Evolutionary conservation across 805 yeast genomes (phyloP), one percentile per base, ranked within the genome.

Genomic region (Kuraishia floccosa): DNA sequence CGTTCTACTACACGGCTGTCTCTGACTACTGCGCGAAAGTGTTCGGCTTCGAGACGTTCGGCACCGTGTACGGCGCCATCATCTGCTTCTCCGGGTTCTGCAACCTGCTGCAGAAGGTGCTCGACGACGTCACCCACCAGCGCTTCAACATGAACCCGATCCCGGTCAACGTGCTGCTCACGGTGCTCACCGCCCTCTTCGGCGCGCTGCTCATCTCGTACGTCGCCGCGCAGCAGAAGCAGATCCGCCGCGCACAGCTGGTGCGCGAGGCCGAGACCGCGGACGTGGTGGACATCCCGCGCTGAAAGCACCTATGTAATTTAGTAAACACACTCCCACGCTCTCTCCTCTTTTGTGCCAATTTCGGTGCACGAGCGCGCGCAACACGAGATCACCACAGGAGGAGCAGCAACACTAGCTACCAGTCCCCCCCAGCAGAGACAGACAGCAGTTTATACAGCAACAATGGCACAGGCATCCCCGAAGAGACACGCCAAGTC

Each of bases 1-100:
- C 76, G 23, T 68, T 70, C 40, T 70, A 68, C 49, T 70, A 70
- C 44, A 69, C 77, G n/a, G 57, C 72, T 2, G 54, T 70, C 24
- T 63, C 72, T 3, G 77, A 70, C 44, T 65, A 60, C 43, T 70
- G 76, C 43, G 75, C 80, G 17, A 76, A 75, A 47, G 75, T 68
- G 29, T 75, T 72, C 47, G 79, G 80, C 1, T 63, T 67, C 39
- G 75, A 70, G 42, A 68, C 77, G 8, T 68, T 71, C 46, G 77
- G 80, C 24, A 65, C 73, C 1, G 77, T 89, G 5, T 89, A 89
- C 48, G 97, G 97, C 1, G 56, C 87, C 13, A 65, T 86, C 44
- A 84, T 86, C 46, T 77, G 86, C 35, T 60, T 81, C 36, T 73
- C 94, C 11, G 96, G 96, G 4, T 37, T 79, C n/a, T 71, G 78